Conservation (phyloP, 441 rosid genomes). For the Melastoma candidum region DNA sequence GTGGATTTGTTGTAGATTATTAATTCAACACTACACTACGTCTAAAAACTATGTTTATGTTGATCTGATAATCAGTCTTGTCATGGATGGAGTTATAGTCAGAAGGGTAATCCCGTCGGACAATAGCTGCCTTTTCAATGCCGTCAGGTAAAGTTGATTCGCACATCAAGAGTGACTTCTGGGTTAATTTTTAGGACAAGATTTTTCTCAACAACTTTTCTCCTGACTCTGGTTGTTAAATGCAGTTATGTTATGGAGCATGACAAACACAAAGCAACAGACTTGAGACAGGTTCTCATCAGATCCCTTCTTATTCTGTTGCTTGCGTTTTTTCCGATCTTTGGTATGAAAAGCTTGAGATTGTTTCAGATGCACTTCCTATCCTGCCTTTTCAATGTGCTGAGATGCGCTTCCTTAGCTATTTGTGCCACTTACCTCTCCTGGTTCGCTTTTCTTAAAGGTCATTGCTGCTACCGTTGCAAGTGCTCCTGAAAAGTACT, state of each 20-base stretch:
- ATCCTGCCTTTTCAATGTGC: too few relatives aligned
- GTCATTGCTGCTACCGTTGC: conserved; percentile 87
- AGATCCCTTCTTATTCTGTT: too few relatives aligned
- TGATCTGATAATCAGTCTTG: conserved; percentile 12
- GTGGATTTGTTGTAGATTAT: too few relatives aligned
- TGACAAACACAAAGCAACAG: conserved; percentile 58
- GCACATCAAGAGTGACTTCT: not conserved
- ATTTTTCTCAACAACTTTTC: conserved; percentile 2
- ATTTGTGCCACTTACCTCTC: conserved; percentile 1
- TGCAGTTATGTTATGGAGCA: conserved; percentile 83
- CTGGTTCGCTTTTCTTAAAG: conserved; percentile 24
- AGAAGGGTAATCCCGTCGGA: conserved; percentile 94
- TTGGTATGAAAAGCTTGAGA: too few relatives aligned
- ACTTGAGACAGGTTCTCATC: conserved; percentile 61
- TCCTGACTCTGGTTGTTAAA: conserved; percentile 10
- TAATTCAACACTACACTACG: too few relatives aligned
- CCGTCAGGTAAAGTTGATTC: conserved; percentile 51
- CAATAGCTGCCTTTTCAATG: conserved; percentile 94
- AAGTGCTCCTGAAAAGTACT: conserved; percentile 61
- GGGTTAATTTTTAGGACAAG: conserved; percentile 5
- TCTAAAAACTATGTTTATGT: conserved; percentile 1
- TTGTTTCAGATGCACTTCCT: too few relatives aligned
- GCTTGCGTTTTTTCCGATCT: too few relatives aligned
- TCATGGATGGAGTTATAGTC: conserved; percentile 69
- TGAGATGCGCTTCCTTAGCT: not conserved